A percentile compares a stretch with the other conserved stretches of the same genome.
Conservation (phyloP, 768 basidiomycete genomes). For the Tricholoma furcatifolium region DNA sequence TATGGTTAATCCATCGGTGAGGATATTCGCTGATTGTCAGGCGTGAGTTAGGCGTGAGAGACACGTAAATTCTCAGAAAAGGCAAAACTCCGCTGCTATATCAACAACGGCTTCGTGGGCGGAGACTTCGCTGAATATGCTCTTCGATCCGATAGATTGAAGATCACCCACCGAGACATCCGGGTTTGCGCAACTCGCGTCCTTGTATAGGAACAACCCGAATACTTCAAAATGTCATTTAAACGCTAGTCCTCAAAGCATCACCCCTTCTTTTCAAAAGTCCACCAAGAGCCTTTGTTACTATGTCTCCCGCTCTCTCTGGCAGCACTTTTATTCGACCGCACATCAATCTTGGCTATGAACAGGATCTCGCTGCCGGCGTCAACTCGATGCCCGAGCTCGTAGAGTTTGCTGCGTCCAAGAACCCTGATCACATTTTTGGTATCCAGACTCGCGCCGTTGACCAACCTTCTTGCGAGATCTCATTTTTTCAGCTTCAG, state of each 20-base stretch:
- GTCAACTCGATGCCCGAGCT: conserved; percentile 36
- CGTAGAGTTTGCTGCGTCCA: conserved; percentile 32
- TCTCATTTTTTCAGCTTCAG: conserved; percentile 34
- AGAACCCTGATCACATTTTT: conserved; percentile 35
- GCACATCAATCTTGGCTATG: conserved; percentile 33
- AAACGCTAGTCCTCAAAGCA: conserved; percentile 7
- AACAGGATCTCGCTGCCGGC: conserved; percentile 22
- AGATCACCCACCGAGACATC: conserved; percentile 10
- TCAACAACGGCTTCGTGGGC: no score
- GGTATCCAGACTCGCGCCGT: conserved; percentile 30
- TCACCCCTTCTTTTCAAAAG: conserved; percentile 1
- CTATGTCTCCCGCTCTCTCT: conserved; percentile 19
- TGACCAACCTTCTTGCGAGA: conserved; percentile 25
- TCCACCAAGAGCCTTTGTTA: background rate
- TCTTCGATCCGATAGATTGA: background rate
- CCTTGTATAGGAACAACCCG: background rate
- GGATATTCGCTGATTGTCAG: no score
- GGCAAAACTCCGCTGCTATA: no score
- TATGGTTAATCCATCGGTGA: no score
- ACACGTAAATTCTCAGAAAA: no score
- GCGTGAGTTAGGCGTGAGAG: no score
- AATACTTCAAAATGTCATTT: conserved; percentile 10
- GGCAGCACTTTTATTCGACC: conserved; percentile 34
- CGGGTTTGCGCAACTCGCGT: conserved; percentile 1
- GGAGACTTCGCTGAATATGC: background rate